Base-by-base conservation (phyloP, 257 asterid species). In the Orobanche coerulescens region DNA sequence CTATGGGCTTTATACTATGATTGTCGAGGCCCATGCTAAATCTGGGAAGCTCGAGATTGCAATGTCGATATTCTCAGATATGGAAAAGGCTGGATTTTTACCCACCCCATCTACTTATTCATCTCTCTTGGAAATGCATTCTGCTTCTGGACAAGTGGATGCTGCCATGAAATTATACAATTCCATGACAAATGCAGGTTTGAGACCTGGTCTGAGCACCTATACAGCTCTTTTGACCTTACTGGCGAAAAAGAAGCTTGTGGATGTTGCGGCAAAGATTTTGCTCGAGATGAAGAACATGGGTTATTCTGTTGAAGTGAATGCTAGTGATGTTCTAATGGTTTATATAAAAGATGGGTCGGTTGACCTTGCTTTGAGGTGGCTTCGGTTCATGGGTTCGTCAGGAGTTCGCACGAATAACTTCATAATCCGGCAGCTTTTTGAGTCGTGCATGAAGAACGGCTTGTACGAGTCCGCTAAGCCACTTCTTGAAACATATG, bases 291-390 rank as follows among this genome's bases (percentile, higher is more conserved):
- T 93, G 98, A 93, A 93, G 79, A 73, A 87, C 47, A 83, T 86
- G 95, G 98, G 98, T 52, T 93, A 93, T 76, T 82, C 97, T 9
- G 94, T 89, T 55, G 98, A 93, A 58, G 95, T 93, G 68, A 86
- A 71, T 75, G 98, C 98, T 59, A 93, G 98, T 84, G 98, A 93
- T 69, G 95, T 89, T 62, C 76, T 93, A 55, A 89, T 93, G 97
- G 85, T 93, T 78, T 93, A 79, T 66, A 82, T 89, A 60, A 93
- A 86, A 74, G 97, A 93, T 33, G 95, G 95, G 51, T 88, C 95
- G 0, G 81, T 93, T 61, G 98, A 93, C 71, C 88, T 84, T 63
- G 92, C 97, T 56, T 73, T 93, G 78, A 89, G 87, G 73, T 93
- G 98, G 98, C 83, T 92, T 36, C 81, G 83, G 4, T 93, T 93